Conservation (phyloP, 805 yeast species). For the Saccharomyces kudriavzevii region DNA sequence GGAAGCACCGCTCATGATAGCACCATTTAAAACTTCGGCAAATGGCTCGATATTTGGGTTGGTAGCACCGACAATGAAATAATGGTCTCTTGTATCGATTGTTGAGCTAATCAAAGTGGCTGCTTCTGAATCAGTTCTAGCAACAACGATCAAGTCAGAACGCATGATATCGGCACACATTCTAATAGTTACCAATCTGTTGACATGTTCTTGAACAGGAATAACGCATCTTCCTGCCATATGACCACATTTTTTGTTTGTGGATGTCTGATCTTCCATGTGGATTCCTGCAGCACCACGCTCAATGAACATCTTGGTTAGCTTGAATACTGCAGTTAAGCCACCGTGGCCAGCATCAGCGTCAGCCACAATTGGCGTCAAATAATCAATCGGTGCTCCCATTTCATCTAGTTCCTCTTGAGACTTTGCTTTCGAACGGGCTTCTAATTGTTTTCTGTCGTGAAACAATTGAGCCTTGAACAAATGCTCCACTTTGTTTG, state of each 20-base stretch:
- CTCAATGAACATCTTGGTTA: conserved; percentile 92
- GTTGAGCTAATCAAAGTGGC: conserved; percentile 92
- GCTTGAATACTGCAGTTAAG: conserved; percentile 87
- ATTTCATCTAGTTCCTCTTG: conserved; percentile 60
- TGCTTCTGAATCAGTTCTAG: conserved; percentile 96
- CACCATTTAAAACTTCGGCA: conserved; percentile 69
- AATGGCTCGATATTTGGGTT: conserved; percentile 67
- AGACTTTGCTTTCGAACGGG: conserved; percentile 47
- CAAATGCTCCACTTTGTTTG: conserved; percentile 94
- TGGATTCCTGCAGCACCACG: conserved; percentile 99
- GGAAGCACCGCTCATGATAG: conserved; percentile 62
- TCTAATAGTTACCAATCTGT: conserved; percentile 87
- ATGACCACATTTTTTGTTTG: conserved; percentile 97
- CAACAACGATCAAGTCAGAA: conserved; percentile 76
- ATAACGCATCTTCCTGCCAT: conserved; percentile 98
- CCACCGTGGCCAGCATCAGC: conserved; percentile 99
- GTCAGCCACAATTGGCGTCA: conserved; percentile 93
- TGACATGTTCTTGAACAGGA: conserved; percentile 95
- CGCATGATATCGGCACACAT: conserved; percentile 93
- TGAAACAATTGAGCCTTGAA: conserved; percentile 96
- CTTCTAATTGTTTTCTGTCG: conserved; percentile 92
- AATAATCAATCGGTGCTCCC: conserved; percentile 70
- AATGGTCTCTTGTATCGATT: conserved; percentile 90
- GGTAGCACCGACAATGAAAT: conserved; percentile 83
- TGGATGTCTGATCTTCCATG: conserved; percentile 98